Conservation (phyloP, 371 early-diverging fungal species). For the Mortierella sp. region DNA sequence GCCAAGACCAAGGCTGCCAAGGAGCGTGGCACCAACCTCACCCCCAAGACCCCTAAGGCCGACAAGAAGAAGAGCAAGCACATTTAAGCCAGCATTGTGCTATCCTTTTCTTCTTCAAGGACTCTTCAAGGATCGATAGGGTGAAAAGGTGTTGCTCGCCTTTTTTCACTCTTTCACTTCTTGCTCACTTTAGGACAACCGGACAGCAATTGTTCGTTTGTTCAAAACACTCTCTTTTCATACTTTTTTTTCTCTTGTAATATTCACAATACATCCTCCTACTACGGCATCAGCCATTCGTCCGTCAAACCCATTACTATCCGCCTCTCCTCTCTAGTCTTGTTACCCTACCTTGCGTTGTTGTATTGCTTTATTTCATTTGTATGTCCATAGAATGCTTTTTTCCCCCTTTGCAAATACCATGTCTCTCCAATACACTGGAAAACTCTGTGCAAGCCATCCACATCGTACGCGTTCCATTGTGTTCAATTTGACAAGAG, state of each 20-base stretch:
- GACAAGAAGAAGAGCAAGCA: slow-evolving; percentile 55
- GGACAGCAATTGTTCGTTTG: too few relatives aligned
- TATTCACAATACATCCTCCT: slow-evolving; percentile 11
- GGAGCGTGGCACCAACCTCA: slow-evolving; percentile 38
- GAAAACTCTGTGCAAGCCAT: slow-evolving; percentile 4
- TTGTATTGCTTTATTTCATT: slow-evolving; percentile 1
- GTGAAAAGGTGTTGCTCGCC: too few relatives aligned
- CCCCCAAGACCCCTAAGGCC: slow-evolving; percentile 36
- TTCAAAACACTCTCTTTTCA: not conserved
- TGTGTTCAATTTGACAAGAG: not conserved
- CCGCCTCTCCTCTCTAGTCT: slow-evolving; percentile 4
- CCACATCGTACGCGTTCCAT: not conserved
- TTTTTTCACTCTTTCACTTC: not conserved
- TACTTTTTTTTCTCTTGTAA: slow-evolving; percentile 1
- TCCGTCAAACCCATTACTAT: slow-evolving; percentile 1
- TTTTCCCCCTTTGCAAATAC: not conserved
- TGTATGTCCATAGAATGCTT: not conserved
- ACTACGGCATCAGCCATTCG: slow-evolving; percentile 5
- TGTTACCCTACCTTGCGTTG: not conserved
- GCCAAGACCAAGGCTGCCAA: slow-evolving; percentile 61
- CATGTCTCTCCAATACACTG: not conserved
- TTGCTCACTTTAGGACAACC: not conserved
- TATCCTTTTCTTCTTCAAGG: not conserved
- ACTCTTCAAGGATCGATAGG: not conserved
- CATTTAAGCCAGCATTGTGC: slow-evolving; percentile 24